Evolutionary conservation across 805 yeast genomes (phyloP), one percentile per base, ranked within the genome.

Genomic region (Naumovozyma baii): DNA sequence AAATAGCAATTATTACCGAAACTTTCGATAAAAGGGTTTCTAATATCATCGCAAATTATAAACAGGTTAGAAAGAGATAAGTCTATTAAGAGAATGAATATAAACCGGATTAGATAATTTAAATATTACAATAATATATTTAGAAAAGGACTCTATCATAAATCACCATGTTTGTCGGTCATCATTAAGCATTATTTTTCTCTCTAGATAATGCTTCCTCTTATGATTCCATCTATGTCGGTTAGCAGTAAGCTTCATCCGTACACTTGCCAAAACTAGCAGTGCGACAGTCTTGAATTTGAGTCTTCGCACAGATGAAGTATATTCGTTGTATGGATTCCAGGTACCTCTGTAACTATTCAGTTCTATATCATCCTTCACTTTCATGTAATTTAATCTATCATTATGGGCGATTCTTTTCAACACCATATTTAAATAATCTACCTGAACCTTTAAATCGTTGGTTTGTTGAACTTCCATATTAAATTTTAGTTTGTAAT

Each of bases 1-100:
- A 74, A 44, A 60, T 78, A 36, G 64, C 55, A 22, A 66, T 49
- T 47, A 64, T 65, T 38, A 63, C 70, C 4, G 54, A 53, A 7
- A 66, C 62, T 5, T 71, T 72, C 41, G 62, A 63, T 38, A 42
- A 39, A 5, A 47, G 76, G 30, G 35, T 71, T 20, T 37, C 39
- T n/a, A 31, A 35, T 12, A 48, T 67, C 17, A 67, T 64, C 13
- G 46, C 36, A 28, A 52, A 55, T 18, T 50, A 51, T 39, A 50
- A 41, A 33, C 34, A 39, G 14, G 37, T 48, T 19, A 44, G 42
- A 36, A 22, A 10, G 26, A 22, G 26, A 10, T 22, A 22, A 10
- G 26, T 7, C 7, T 22, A n/a, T 22, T 22, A 22, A 7, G 10
- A 10, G 26, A 22, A 22, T 22, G 26, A 22, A 22, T 22, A 22